Base-by-base conservation (phyloP, 305 asterid species). In the Solanum hybrid region DNA sequence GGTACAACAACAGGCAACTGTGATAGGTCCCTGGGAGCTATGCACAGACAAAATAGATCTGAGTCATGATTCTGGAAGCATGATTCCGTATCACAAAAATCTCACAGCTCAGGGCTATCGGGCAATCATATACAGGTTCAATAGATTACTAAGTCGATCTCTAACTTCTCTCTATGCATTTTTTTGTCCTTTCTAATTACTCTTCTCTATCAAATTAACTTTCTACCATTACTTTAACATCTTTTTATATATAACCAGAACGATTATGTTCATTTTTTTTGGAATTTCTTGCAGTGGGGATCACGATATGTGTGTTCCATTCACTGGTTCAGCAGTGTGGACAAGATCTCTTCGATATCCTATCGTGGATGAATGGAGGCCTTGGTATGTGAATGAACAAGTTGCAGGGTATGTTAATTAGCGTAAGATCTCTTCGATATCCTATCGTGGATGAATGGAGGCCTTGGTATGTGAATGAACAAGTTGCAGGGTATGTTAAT, bases 231-330 rank as follows among this genome's bases (percentile, higher is more conserved):
- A 29, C 31, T 29, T 29, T 29, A 29, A 29, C 31, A 29, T 29
- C 31, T 29, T 29, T 29, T 29, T 29, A n/a, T n/a, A n/a, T n/a
- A 32, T 82, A 32, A n/a, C 2, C 40, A 5, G 73, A 56, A 87
- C 1, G 9, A 85, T 56, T 56, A 7, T 17, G 31, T 34, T 79
- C 42, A 85, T 24, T 56, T 64, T 56, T 64, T 2, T 27, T 27
- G 29, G 29, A n/a, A n/a, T 37, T 88, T 60, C 6, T 90, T 29
- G 88, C 96, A 96, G 98, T 40, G 98, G 99, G 5, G 99, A 96
- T 93, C 99, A 96, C 90, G 99, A 95, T 90, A 94, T 96, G 98
- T 96, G 98, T 89, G 98, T 96, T 22, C 99, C 99, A 4, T 96
- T 42, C 75, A 96, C 96, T 34, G 99, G 98, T 75, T 94, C 93